Evolutionary conservation across 176 grass and related monocot species (phyloP), one percentile per base, ranked within the genome.

Genomic region (Rhynchospora tenuis): DNA sequence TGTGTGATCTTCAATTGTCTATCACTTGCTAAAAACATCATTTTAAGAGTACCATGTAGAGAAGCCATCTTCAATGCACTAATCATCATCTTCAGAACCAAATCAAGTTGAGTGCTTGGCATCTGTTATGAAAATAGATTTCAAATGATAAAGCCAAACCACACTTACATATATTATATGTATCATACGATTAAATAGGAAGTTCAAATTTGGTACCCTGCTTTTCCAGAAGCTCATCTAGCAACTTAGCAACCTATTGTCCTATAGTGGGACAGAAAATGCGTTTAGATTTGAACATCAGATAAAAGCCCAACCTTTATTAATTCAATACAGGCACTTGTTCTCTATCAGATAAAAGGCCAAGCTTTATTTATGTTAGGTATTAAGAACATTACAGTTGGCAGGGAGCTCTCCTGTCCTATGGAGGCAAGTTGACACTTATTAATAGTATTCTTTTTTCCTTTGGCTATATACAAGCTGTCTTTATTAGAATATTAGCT

Each of bases 21-120:
- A 33, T 64, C 12, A 61, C 13, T 81, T 38, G 13, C 47, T 63
- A 16, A 12, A 52, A 85, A 62, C 29, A 17, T 81, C 27, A 27
- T 51, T 59, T 83, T 63, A 19, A 23, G 54, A 57, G 56, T 92
- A 97, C 94, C 94, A 97, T 88, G 94, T 89, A 64, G 90, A 87
- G 84, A 97, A 97, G 73, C 91, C 90, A 82, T 97, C 94, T 80
- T 97, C 94, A 56, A 97, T 94, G 82, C 92, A 97, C 80, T 92
- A 90, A 69, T 97, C 94, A 79, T 97, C 94, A 12, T 97, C 94
- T 83, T 92, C 94, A 29, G 94, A 85, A 47, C 92, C 94, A 62
- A 97, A 81, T 1, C 92, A 88, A 70, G 89, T 59, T 85, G 94
- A 71, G 24, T 92, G 90, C 27, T 92, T 94, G 66, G 85, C 94